Conservation (phyloP, 139 green algal species). For the Diplosphaera chodatii region DNA sequence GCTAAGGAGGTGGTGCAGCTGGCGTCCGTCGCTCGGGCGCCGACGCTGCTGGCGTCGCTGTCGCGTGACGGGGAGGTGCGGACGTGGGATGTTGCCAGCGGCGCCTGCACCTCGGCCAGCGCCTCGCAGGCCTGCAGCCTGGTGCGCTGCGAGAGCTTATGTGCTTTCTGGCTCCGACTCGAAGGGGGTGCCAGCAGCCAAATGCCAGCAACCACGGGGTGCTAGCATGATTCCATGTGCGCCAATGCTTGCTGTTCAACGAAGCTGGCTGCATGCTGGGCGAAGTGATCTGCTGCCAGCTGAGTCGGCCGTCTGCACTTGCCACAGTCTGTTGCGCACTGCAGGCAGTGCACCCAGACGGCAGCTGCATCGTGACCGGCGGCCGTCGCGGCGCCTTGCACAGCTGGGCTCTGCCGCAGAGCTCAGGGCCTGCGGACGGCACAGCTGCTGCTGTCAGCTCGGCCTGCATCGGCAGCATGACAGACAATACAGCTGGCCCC, state of each 20-base stretch:
- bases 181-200: no score
- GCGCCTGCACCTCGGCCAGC: constrained; percentile 22
- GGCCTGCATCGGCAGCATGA: not conserved
- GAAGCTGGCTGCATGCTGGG: no score
- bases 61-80: constrained; percentile 32
- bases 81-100: constrained; percentile 44
- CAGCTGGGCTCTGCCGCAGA: constrained; percentile 11
- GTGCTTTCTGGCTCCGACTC: no score
- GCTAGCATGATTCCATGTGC: no score
- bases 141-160: no score
- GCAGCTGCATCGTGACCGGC: constrained; percentile 16
- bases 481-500: no score
- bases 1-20: constrained; percentile 40
- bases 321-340: no score
- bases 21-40: constrained; percentile 4
- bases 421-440: not conserved
- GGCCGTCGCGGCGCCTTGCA: constrained; percentile 18
- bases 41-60: constrained; percentile 44
- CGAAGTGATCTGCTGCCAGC: no score
- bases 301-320: no score
- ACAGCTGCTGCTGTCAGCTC: no score
- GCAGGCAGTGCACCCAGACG: constrained; percentile 31
- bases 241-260: no score
- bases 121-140: constrained; percentile 23
- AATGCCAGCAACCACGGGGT: no score